Evolutionary conservation across 345 rosid species (phyloP), one percentile per base, ranked within the genome.

Genomic region (Anacardium occidentale): DNA sequence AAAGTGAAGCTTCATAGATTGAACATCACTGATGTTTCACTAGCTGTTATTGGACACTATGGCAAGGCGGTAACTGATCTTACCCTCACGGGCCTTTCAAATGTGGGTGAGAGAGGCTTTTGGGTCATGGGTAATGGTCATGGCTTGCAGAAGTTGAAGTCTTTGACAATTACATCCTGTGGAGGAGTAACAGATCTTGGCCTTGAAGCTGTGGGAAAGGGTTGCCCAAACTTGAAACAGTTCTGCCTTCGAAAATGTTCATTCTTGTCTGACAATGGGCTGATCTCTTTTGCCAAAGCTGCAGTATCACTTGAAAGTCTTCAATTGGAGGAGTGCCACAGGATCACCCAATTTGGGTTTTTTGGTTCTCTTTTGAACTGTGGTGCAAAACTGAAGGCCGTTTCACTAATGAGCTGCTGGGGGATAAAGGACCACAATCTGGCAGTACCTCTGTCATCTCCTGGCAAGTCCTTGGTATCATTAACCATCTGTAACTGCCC

Each of bases 81-180:
- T 62, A 79, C 86, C 53, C 94, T 95, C 32, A 62, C 78, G 71
- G 85, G 72, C 54, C 90, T 95, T 51, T 80, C 82, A 15, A 81
- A 85, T 62, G 93, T 93, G 62, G 85, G 77, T 1, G 93, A 91
- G 84, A 90, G 79, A 80, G 99, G 99, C 25, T 93, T 96, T 75
- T 96, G 99, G 97, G 97, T 93, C 63, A 91, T 96, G 99, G 95
- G 93, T 45, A 91, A 83, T 48, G 96, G 90, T n/a, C 83, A 85
- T 0, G 98, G 94, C 20, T 80, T 96, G 76, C 97, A 93, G 79
- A 91, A 90, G 59, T 73, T 96, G 74, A 86, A 80, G 65, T 88
- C 94, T 60, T 68, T 95, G 1, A 64, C 88, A 21, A 80, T 96
- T 70, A 47, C 83, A 26, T 85, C 92, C 10, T 96, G 98, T 84